These are phyloP conservation scores for Cucumis cinereus DNA, from an alignment of 306 rosid genomes.

Conservation along the genomic window DNA sequence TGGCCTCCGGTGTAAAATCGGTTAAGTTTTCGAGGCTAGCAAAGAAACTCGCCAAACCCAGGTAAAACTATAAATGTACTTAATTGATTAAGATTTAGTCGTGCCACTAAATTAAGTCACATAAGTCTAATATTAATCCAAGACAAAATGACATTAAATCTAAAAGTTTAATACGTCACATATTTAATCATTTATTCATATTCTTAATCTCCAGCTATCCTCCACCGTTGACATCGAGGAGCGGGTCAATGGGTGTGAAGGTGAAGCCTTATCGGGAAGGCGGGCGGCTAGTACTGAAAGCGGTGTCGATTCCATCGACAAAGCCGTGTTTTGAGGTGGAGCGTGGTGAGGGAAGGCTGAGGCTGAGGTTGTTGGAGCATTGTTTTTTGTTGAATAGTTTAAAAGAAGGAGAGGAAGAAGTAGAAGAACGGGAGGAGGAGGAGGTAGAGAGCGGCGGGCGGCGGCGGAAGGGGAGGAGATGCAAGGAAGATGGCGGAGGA, in stretches of 20 bases:
- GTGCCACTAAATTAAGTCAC: too few relatives aligned
- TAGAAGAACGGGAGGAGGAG: slow-evolving; percentile 25
- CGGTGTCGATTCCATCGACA: slow-evolving; percentile 21
- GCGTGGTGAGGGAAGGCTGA: slow-evolving; percentile 3
- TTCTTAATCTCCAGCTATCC: slow-evolving; percentile 27
- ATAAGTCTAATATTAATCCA: too few relatives aligned
- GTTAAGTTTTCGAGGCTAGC: background rate
- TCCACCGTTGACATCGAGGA: slow-evolving; percentile 50
- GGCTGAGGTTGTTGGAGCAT: slow-evolving; percentile 10
- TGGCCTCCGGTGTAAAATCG: background rate
- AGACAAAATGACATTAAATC: background rate
- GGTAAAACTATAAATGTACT: background rate
- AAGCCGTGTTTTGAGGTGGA: slow-evolving; percentile 33
- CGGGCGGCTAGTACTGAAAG: slow-evolving; percentile 66
- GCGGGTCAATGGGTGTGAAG: slow-evolving; percentile 30
- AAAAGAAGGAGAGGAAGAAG: slow-evolving; percentile 5
- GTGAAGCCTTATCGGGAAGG: slow-evolving; percentile 56
- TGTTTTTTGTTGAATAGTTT: background rate
- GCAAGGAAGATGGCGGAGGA: slow-evolving; percentile 50
- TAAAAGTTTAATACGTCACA: background rate
- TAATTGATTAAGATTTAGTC: background rate
- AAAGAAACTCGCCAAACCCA: background rate
- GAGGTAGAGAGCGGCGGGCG: slow-evolving; percentile 22
- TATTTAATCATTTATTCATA: background rate
- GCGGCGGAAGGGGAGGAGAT: slow-evolving; percentile 38